These are phyloP conservation scores for Biscogniauxia marginata DNA, from an alignment of 2,329 filamentous ascomycete species.

Conservation along the genomic window DNA sequence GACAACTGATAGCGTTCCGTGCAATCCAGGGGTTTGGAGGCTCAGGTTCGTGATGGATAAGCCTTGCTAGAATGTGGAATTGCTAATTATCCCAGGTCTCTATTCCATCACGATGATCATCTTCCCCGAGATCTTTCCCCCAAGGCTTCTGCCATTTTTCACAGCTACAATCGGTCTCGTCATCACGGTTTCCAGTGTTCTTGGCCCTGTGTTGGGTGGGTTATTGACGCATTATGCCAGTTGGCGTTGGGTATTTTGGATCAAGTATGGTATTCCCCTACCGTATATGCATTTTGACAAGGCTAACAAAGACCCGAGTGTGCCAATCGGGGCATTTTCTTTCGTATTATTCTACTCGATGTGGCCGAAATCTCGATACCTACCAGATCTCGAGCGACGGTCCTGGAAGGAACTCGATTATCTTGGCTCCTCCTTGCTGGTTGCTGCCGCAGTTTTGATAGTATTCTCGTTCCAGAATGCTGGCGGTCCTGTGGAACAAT, in stretches of 20 bases:
- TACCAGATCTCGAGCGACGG: conserved; percentile 38
- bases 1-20: conserved; percentile 49
- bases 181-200: conserved; percentile 46
- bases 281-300: neutral
- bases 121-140: conserved; percentile 49
- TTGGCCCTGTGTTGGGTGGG: conserved; percentile 53
- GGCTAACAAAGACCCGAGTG: conserved; percentile 36
- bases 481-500: conserved; percentile 38
- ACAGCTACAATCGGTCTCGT: conserved; percentile 49
- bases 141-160: conserved; percentile 40
- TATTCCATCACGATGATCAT: conserved; percentile 58
- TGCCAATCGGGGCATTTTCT: conserved; percentile 48
- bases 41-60: conserved; percentile 38
- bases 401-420: conserved; percentile 53
- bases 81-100: conserved; percentile 38
- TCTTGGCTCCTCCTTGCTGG: conserved; percentile 51
- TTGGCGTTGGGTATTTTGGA: conserved; percentile 60
- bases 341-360: conserved; percentile 45
- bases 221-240: conserved; percentile 47
- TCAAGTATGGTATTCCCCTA: conserved; percentile 45
- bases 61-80: too few species aligned
- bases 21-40: conserved; percentile 52
- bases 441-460: conserved; percentile 53
- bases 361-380: conserved; percentile 48
- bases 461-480: conserved; percentile 59